Base-by-base conservation (phyloP, 208 protist species). In the Phytomonas sp. region DNA sequence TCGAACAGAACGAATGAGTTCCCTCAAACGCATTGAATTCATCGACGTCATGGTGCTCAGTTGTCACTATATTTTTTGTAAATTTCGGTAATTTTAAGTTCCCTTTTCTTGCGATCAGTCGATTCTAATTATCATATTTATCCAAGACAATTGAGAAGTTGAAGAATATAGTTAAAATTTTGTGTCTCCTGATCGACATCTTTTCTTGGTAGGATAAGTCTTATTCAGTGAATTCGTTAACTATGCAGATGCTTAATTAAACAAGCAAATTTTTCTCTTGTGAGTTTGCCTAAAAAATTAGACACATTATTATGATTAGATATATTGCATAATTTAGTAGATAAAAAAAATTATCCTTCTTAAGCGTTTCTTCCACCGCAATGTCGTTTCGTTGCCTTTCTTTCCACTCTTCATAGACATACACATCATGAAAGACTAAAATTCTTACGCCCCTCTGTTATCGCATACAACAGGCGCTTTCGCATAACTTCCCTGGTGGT, bases 1-100 rank as follows among this genome's bases (percentile, higher is more conserved):
- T 29, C 98, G 95, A 16, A 99, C 97, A 10, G 86, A 80, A 59
- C 96, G 95, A 75, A 99, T 99, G 26, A 99, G 83, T 73, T 99
- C 98, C 66, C 94, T 93, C 70, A 99, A 82, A 26, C 91, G 82
- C 75, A 84, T 71, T 3, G 82, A 91, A 76, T 88, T 84, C 78
- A 88, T 77, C 23, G 85, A 87, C 52, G 84, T 85, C 86, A 91
- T 91, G 29, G 16, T 71, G 23, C 10, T 40, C 65, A 26, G n/a
- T 2, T 56, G 45, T 68, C 19, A 36, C 0, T 31, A 34, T 30
- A 0, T 36, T 1, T 60, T 37, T 26, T 37, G 6, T 49, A 65
- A n/a, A 49, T 10, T 33, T 49, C 59, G 7, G 19, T 26, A 45
- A 45, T 26, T 6, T 23, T 60, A 65, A 65, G 19, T 60, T 60